A percentile compares a stretch with the other conserved stretches of the same genome.
These are phyloP conservation scores for Ligustrum vulgare DNA, from an alignment of 257 asterid species.

Conservation along the genomic window DNA sequence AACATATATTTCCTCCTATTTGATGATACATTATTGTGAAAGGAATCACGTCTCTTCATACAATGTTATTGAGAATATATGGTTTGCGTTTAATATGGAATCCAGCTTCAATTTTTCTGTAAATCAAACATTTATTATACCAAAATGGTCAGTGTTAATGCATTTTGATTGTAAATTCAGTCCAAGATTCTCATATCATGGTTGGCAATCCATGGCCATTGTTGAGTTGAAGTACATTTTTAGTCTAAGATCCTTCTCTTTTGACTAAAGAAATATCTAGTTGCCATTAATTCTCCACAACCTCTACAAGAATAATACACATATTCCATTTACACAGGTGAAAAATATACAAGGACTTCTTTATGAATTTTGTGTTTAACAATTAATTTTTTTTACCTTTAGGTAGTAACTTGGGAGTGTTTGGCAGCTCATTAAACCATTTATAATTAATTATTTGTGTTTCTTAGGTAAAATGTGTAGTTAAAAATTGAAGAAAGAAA, in stretches of 20 bases:
- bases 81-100: not conserved
- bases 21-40: not conserved
- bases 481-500: too few relatives aligned
- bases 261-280: not conserved
- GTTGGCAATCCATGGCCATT: not conserved
- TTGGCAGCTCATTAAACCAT: too few relatives aligned
- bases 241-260: not conserved
- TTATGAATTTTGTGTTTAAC: not conserved
- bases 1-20: not conserved
- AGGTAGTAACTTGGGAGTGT: too few relatives aligned
- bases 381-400: too few relatives aligned
- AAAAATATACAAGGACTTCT: not conserved
- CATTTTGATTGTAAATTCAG: slow-evolving; percentile 1
- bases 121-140: not conserved
- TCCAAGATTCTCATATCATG: slow-evolving; percentile 21
- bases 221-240: not conserved
- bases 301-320: not conserved
- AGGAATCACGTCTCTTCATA: not conserved
- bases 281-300: not conserved
- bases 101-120: not conserved
- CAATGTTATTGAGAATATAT: too few relatives aligned
- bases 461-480: too few relatives aligned
- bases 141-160: not conserved
- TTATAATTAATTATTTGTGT: too few relatives aligned
- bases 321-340: not conserved